Evolutionary conservation across 78 protist species (phyloP).

Genomic region (Dictyostelium purpureum): DNA sequence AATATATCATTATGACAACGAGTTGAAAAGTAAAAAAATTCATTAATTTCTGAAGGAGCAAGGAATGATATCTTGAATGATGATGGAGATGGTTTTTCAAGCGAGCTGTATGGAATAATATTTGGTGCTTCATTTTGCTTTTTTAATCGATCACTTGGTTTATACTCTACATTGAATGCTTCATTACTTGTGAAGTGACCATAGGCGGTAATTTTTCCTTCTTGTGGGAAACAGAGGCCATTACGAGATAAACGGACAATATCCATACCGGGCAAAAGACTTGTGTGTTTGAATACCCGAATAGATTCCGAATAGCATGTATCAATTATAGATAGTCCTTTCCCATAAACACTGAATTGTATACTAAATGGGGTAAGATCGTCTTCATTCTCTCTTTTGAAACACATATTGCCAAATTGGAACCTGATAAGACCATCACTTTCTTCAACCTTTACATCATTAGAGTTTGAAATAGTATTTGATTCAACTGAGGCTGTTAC

Average conservation of each 20-base stretch:
- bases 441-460: background rate
- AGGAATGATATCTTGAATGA: background rate
- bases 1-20: background rate
- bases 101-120: constrained; percentile 6
- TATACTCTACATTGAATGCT: constrained; percentile 11
- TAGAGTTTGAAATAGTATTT: background rate
- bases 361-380: constrained; percentile 4
- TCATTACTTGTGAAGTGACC: constrained; percentile 42
- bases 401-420: constrained; percentile 30
- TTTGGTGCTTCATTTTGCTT: constrained; percentile 7
- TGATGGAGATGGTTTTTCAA: constrained; percentile 13
- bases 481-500: constrained; percentile 20
- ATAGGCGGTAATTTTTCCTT: constrained; percentile 7
- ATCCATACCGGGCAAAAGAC: constrained; percentile 21
- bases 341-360: background rate
- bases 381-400: constrained; percentile 41
- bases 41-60: constrained; percentile 1
- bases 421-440: background rate
- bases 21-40: background rate
- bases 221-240: background rate
- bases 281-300: constrained; percentile 18
- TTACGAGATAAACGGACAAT: constrained; percentile 35
- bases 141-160: background rate
- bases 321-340: background rate
- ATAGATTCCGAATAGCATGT: background rate